Percentiles rank a stretch among this genome's conserved stretches.
Conservation (phyloP, 1,284 basidiomycete species). For the Pseudozyma sp. region DNA sequence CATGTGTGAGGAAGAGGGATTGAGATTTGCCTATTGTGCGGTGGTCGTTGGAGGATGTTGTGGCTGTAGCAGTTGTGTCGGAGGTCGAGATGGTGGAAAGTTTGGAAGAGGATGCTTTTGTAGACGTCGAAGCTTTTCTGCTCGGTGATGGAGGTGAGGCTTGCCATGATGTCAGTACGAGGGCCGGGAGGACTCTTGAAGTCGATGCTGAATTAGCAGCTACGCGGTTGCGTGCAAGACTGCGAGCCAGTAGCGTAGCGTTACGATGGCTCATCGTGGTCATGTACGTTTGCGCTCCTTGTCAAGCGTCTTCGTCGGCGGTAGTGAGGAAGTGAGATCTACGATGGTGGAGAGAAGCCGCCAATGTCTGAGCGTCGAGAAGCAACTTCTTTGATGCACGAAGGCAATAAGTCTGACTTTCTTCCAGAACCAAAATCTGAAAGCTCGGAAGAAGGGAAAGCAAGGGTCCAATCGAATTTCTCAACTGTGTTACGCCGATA, state of each 20-base stretch:
- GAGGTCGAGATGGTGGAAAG: no score
- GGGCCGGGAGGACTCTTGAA: slow-evolving; percentile 1
- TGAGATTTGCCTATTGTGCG: slow-evolving; percentile 58
- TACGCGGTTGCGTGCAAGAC: slow-evolving; percentile 10
- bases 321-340: not conserved
- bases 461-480: not conserved
- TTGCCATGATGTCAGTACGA: slow-evolving; percentile 1
- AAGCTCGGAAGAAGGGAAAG: no score
- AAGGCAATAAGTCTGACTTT: no score
- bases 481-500: not conserved
- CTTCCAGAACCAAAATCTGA: no score
- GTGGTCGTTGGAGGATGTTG: slow-evolving; percentile 46
- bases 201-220: not conserved
- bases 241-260: slow-evolving; percentile 13
- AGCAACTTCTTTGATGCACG: no score
- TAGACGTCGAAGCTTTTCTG: not conserved
- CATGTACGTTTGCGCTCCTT: not conserved
- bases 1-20: slow-evolving; percentile 64
- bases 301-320: not conserved
- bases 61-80: not conserved
- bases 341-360: not conserved
- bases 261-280: slow-evolving; percentile 16
- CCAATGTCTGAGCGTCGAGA: no score
- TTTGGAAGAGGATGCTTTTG: not conserved
- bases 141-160: not conserved